Evolutionary conservation across 2,329 filamentous ascomycete species (phyloP), one percentile per base, ranked within the genome.

Genomic region (Talaromyces funiculosus): DNA sequence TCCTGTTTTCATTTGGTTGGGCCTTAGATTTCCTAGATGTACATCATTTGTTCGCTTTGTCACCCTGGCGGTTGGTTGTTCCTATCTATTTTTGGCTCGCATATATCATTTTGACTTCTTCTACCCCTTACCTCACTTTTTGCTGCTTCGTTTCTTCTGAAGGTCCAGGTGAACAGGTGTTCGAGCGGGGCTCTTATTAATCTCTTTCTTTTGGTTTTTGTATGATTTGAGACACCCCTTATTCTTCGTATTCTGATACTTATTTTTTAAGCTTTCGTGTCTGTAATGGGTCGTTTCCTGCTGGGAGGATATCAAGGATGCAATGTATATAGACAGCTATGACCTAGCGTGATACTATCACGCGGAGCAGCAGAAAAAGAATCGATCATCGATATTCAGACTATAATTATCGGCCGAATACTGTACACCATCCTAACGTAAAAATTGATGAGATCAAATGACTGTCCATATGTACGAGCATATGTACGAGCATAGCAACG

Each of bases 1-100:
- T 31, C 49, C 57, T 61, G 53, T 29, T 42, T 60, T 33, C 26
- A 24, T 29, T 8, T 10, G 43, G n/a, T 38, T 57, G 43, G 53
- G 42, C 51, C 37, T 60, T 61, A 58, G 47, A 61, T 47, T 61
- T 57, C 24, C 22, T 59, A 53, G 45, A 53, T 59, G 57, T 59
- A 59, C 57, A 59, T 51, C 56, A 58, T 47, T 43, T 61, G 53
- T 29, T 33, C 54, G 55, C 49, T 37, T 61, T 57, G 20, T 58
- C 47, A 38, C 55, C 45, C 60, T 53, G 57, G 60, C 38, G 60
- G 55, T 61, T 29, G 51, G 51, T 57, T 54, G 58, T 57, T 53
- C 38, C 58, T 61, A 33, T 51, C 18, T 51, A 40, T 51, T 18
- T 26, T 51, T 47, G 37, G 31, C 33, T 38, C 22, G 43, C 42